These are phyloP conservation scores for Tolypocladium nubicola DNA, from an alignment of 2,329 filamentous ascomycete genomes.

Conservation along the genomic window DNA sequence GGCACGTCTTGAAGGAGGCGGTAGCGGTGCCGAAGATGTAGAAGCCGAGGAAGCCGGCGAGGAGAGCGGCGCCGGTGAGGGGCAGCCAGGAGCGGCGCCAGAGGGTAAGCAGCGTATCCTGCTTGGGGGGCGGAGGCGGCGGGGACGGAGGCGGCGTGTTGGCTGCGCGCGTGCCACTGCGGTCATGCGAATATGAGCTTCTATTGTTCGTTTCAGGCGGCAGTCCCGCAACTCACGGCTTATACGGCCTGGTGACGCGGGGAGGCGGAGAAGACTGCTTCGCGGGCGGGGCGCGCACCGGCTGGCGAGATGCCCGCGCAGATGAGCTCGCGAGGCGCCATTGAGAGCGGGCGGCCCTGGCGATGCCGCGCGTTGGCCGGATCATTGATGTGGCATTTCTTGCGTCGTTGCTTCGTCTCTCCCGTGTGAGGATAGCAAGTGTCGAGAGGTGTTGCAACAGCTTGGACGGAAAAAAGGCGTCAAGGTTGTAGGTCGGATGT, in stretches of 20 bases:
- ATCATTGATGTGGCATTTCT: conserved; percentile 17
- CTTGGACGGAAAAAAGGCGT: not conserved
- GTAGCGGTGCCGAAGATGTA: conserved; percentile 31
- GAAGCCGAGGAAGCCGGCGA: conserved; percentile 34
- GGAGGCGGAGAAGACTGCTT: conserved; percentile 5
- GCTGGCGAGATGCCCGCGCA: conserved; percentile 11
- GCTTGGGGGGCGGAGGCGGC: conserved; percentile 11
- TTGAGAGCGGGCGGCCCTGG: conserved; percentile 9
- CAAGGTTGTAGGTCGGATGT: conserved; percentile 1
- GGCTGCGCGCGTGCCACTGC: conserved; percentile 3
- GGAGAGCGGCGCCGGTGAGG: conserved; percentile 34
- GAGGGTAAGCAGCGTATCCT: conserved; percentile 23
- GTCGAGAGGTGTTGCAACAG: not conserved
- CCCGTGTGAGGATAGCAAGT: not conserved
- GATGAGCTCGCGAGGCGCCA: conserved; percentile 20
- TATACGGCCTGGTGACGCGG: conserved; percentile 15
- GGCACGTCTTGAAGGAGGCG: conserved; percentile 20
- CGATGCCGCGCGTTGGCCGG: conserved; percentile 14
- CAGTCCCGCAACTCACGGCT: conserved; percentile 14
- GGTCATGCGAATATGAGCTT: not conserved
- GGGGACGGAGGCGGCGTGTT: conserved; percentile 6
- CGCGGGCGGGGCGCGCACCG: conserved; percentile 1
- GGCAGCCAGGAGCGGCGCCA: conserved; percentile 30
- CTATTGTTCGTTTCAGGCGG: not conserved
- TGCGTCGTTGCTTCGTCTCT: not conserved